These are phyloP conservation scores for Lactarius hatsudake DNA, from an alignment of 768 basidiomycete species.

Conservation along the genomic window DNA sequence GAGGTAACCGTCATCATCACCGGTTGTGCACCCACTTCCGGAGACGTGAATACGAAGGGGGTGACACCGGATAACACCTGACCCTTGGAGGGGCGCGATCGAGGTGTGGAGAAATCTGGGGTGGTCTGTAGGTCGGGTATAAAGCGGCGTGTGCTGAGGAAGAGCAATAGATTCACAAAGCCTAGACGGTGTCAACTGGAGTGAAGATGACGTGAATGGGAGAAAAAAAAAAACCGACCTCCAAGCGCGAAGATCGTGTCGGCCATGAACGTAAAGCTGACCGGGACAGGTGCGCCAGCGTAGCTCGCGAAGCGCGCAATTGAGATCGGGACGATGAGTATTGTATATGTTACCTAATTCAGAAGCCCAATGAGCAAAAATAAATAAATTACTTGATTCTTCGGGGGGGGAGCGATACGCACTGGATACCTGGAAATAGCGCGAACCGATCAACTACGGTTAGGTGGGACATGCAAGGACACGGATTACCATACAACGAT, in stretches of 20 bases:
- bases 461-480: not conserved
- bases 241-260: slow-evolving; percentile 38
- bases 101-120: slow-evolving; percentile 31
- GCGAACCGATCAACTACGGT: not conserved
- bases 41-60: slow-evolving; percentile 32
- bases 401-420: slow-evolving; percentile 9
- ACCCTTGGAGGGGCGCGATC: slow-evolving; percentile 31
- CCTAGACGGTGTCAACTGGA: slow-evolving; percentile 26
- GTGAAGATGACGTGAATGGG: not conserved
- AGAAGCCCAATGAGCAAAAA: not conserved
- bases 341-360: slow-evolving; percentile 33
- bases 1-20: not conserved
- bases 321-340: slow-evolving; percentile 37
- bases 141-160: slow-evolving; percentile 34
- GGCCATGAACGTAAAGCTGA: slow-evolving; percentile 34
- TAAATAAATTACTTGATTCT: not conserved
- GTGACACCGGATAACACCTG: slow-evolving; percentile 33
- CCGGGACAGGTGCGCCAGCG: slow-evolving; percentile 33
- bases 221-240: slow-evolving; percentile 25
- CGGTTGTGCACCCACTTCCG: not conserved
- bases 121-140: slow-evolving; percentile 32
- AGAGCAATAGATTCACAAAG: slow-evolving; percentile 35
- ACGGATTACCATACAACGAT: slow-evolving; percentile 36
- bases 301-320: slow-evolving; percentile 35
- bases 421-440: slow-evolving; percentile 29